Evolutionary conservation across 2,329 filamentous ascomycete genomes (phyloP).

Genomic region (Nemania diffusa): DNA sequence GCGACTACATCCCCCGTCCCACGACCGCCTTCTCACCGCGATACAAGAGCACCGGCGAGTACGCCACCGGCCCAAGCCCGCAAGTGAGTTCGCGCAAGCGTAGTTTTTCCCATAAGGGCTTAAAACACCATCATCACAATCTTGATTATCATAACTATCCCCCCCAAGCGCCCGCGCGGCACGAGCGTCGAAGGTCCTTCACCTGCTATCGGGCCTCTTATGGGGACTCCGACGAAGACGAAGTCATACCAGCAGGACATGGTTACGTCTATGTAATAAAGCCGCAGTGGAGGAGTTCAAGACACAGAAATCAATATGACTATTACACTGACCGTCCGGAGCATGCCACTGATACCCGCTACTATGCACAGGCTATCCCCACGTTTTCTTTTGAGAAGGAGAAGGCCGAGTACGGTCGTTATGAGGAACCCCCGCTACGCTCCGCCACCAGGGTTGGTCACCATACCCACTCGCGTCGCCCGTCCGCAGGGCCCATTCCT

Average conservation of each 20-base stretch:
- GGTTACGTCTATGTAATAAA: conserved; percentile 65
- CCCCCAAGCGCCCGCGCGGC: conserved; percentile 51
- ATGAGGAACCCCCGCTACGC: conserved; percentile 52
- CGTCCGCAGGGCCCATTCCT: conserved; percentile 55
- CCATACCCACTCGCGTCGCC: conserved; percentile 57
- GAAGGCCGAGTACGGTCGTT: conserved; percentile 56
- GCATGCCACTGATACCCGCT: conserved; percentile 68
- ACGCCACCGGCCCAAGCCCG: conserved; percentile 64
- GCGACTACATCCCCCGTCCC: conserved; percentile 54
- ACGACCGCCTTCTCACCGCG: conserved; percentile 66
- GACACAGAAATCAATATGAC: conserved; percentile 49
- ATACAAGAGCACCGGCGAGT: conserved; percentile 70
- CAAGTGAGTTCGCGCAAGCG: conserved; percentile 68
- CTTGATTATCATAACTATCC: conserved; percentile 45
- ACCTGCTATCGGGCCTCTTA: conserved; percentile 69
- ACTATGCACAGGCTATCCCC: conserved; percentile 62
- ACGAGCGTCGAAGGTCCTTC: conserved; percentile 67
- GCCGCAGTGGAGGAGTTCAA: conserved; percentile 57
- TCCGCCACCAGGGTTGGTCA: conserved; percentile 54
- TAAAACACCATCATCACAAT: conserved; percentile 45
- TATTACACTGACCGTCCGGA: conserved; percentile 60
- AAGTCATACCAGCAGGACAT: conserved; percentile 63
- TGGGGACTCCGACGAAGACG: conserved; percentile 74
- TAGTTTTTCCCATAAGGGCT: conserved; percentile 50
- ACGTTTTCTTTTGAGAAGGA: conserved; percentile 52